Evolutionary conservation across 441 rosid genomes (phyloP).

Genomic region (Gossypium davidsonii): DNA sequence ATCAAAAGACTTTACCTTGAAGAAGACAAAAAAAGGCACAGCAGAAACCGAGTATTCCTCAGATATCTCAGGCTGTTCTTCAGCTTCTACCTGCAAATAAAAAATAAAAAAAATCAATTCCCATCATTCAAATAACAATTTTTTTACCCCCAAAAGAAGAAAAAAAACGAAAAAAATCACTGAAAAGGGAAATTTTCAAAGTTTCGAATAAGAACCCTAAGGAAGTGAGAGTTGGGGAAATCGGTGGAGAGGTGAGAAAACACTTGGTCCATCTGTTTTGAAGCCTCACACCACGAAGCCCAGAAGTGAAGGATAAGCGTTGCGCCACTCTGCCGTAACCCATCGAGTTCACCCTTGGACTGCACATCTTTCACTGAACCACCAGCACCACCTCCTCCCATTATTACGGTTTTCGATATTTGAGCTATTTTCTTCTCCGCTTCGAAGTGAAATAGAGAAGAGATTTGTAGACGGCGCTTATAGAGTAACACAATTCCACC

Average conservation of each 20-base stretch:
- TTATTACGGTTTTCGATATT: background rate
- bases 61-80: slow-evolving; percentile 87
- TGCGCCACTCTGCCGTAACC: slow-evolving; percentile 38
- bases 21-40: slow-evolving; percentile 77
- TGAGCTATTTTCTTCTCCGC: background rate
- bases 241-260: slow-evolving; percentile 84
- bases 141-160: background rate
- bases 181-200: background rate
- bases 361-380: slow-evolving; percentile 79
- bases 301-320: slow-evolving; percentile 71
- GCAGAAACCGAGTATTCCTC: slow-evolving; percentile 76
- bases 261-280: slow-evolving; percentile 96
- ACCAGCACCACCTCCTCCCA: slow-evolving; percentile 20
- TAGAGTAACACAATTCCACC: too few species aligned
- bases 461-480: background rate
- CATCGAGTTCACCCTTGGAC: slow-evolving; percentile 77
- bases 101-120: background rate
- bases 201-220: slow-evolving; percentile 42
- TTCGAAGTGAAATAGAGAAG: background rate
- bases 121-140: background rate
- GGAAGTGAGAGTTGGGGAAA: slow-evolving; percentile 72
- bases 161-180: background rate
- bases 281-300: slow-evolving; percentile 98
- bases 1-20: slow-evolving; percentile 44
- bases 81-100: slow-evolving; percentile 75